Evolutionary conservation across 2,329 filamentous ascomycete species (phyloP), one percentile per base, ranked within the genome.

Genomic region (Diaporthe ampelina): DNA sequence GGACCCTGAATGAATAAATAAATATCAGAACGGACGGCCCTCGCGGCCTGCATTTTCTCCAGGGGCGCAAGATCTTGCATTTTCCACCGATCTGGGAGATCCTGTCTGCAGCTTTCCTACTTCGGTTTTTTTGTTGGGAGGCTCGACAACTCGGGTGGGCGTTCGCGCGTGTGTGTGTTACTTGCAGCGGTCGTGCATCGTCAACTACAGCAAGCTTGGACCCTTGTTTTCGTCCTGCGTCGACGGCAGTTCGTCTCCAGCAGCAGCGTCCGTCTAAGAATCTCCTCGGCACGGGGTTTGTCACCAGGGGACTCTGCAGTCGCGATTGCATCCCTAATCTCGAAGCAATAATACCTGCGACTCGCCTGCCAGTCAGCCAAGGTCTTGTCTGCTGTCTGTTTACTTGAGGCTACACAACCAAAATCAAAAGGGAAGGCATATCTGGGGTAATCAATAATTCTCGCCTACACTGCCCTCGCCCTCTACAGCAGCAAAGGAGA

Each of bases 11-110:
- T 43, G 40, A 17, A 43, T 43, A 43, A 43, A 43, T 54, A 67
- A 67, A 68, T 68, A 68, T 40, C 63, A 54, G 35, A 54, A 54
- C 32, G 3, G 63, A 26, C 32, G 35, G 48, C 48, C 48, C 59
- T 54, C 50, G 26, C 70, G 21, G 10, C 24, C 43, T 54, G 29
- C 24, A 40, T 67, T 43, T 54, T n/a, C 32, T 45, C 17, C 8
- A 26, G 11, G 52, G 26, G 26, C 45, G 24, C 63, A 52, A 52
- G 45, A 67, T 67, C 29, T 13, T 52, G 63, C n/a, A 50, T 37
- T 26, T 52, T 32, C 29, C 17, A 67, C 32, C 63, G 11, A 26
- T 45, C 19, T 48, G 40, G 13, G 59, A 48, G 40, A 65, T 21
- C 24, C 19, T 48, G 59, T 11, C 40, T 65, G 40, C 26, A n/a